Base-by-base conservation (phyloP, 768 basidiomycete species). In the Tulasnella sp. region DNA sequence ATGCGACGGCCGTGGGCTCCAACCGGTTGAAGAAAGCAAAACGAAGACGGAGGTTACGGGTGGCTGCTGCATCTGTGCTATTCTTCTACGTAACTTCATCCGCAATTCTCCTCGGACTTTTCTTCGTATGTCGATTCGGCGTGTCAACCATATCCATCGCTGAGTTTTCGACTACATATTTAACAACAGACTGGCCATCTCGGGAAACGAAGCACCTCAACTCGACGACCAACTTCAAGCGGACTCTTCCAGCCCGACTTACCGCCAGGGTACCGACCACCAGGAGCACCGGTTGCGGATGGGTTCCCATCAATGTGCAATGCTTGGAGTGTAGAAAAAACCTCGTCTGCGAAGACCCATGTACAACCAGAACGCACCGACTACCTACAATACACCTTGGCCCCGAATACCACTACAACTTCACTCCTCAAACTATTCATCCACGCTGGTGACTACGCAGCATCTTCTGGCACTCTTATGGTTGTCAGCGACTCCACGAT, bases 401-500 rank as follows among this genome's bases (percentile, higher is more conserved):
- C 77, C 37, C 58, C 41, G 42, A 78, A 78, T 60, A 24, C 16
- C 77, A 37, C 54, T 37, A 42, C 60, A n/a, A 64, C 31, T 8
- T 48, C 50, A 28, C 18, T 41, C 11, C 41, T 78, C 50, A 42
- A 74, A 28, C 69, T 80, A 73, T 80, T 80, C 46, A 60, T 80
- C 69, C 64, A 41, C 72, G 46, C 79, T 20, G 79, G 74, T 11
- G 42, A 54, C 11, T 46, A 74, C 34, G 69, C 72, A 24, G 79
- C 72, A 6, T 14, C 79, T 41, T 80, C 79, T 22, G 79, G 79
- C 3, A 80, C 79, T 6, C 44, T 80, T 4, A 75, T 44, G 12
- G 79, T 80, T 11, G 41, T 54, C 44, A 80, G 79, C 72, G 72
- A 80, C 50, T 74, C 74, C 16, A 8, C n/a, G 34, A 31, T 75